Base-by-base conservation (phyloP, 306 rosid genomes). In the Prunus fruticosa region DNA sequence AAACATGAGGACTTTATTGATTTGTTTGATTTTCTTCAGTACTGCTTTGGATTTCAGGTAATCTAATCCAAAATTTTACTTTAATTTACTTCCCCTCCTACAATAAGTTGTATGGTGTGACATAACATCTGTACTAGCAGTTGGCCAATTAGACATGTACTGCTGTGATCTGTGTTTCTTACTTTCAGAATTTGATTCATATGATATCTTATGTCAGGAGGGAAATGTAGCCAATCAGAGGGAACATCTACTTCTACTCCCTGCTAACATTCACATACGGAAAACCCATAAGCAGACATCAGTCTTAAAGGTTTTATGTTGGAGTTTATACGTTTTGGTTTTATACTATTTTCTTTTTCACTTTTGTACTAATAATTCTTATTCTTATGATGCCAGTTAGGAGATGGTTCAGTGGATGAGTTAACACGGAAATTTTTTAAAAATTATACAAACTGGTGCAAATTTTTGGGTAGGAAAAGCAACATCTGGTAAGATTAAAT, bases 31-130 rank as follows among this genome's bases (percentile, higher is more conserved):
- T 92, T 92, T 85, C 98, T 91, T 78, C 94, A 90, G 81, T 89
- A 88, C 81, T 90, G 95, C 82, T 94, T 94, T 86, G 98, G 98
- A 82, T 94, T 94, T 82, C 98, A 94, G 96, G 98, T 94, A 32
- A 76, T 67, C 22, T 64, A n/a, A 81, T 81, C 78, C 34, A n/a
- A 32, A 34, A 11, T 62, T 41, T 77, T 23, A 38, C 64, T 75
- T 57, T 79, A 68, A 60, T 82, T 69, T 38, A 19, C 25, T 77
- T 14, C 27, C 2, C 19, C 51, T 54, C 6, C 47, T 34, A 13
- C 25, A 30, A 71, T 71, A 32, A 11, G 7, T 34, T 54, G 8
- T 34, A 20, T 67, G 23, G 65, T 71, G 20, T 20, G 34, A 12
- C 47, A 2, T 70, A n/a, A 13, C 28, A 13, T 71, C 46, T 71